phyloP scores from a whole-genome alignment of 164 flowering plant genomes.

The Piper betle region DNA sequence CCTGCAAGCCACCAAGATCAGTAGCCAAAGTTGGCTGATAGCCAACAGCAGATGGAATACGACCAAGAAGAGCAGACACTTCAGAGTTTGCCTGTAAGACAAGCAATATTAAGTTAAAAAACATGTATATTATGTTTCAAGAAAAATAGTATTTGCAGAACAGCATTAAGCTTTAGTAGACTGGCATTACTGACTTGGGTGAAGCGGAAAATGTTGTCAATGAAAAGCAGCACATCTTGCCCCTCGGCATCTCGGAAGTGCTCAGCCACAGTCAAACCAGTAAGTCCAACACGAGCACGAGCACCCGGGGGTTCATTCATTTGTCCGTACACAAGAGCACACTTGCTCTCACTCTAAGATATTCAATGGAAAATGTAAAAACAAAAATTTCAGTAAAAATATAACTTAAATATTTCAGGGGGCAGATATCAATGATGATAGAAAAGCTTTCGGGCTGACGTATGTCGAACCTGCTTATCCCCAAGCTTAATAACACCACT shows the following conservation, averaged over 20 bases:
- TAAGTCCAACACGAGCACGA: conserved; percentile 93
- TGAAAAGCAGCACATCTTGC: conserved; percentile 93
- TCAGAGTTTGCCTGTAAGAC: conserved; percentile 78
- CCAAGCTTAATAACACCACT: conserved; percentile 99
- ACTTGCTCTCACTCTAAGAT: conserved; percentile 78
- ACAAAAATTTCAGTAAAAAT: not conserved
- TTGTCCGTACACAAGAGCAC: conserved; percentile 41
- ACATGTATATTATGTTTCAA: too few species aligned
- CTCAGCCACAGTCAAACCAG: conserved; percentile 86
- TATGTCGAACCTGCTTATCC: conserved; percentile 55
- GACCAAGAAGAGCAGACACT: conserved; percentile 96
- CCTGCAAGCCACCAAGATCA: conserved; percentile 94
- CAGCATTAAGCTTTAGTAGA: not conserved
- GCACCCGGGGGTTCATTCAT: conserved; percentile 39
- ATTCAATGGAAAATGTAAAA: not conserved
- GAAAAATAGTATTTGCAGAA: too few species aligned
- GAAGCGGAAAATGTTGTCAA: conserved; percentile 97
- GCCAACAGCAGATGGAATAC: conserved; percentile 98
- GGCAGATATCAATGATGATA: not conserved
- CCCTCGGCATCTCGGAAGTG: conserved; percentile 98
- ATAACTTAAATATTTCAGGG: not conserved
- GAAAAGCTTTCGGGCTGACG: not conserved
- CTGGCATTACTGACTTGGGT: conserved; percentile 51
- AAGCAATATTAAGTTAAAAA: not conserved
- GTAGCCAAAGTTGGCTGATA: conserved; percentile 94